Conservation (phyloP, 2,329 filamentous ascomycete species). For the Hawksworthiomyces lignivorus region DNA sequence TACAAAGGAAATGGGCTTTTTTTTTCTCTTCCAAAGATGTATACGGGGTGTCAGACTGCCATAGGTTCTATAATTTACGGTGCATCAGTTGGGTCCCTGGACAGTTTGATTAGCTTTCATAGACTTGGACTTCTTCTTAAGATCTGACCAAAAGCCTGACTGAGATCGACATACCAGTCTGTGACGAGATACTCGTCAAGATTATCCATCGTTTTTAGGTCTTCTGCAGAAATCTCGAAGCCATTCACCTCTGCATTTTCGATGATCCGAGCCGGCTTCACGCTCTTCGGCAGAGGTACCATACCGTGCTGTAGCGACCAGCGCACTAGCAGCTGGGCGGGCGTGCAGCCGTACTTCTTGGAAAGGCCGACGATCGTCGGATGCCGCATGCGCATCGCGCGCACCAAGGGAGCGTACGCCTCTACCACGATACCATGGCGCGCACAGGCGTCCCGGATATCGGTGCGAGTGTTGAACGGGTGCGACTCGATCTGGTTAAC, state of each 20-base stretch:
- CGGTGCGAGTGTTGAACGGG: slow-evolving; percentile 67
- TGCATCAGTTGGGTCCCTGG: no score
- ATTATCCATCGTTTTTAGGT: slow-evolving; percentile 54
- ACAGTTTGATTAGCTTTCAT: no score
- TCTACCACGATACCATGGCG: slow-evolving; percentile 62
- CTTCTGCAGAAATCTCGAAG: slow-evolving; percentile 54
- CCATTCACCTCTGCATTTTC: slow-evolving; percentile 56
- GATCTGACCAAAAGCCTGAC: no score
- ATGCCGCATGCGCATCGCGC: slow-evolving; percentile 63
- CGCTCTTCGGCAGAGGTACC: slow-evolving; percentile 67
- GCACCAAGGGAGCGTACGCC: slow-evolving; percentile 71
- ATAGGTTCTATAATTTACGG: no score
- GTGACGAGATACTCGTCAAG: slow-evolving; percentile 69
- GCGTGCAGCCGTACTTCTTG: slow-evolving; percentile 60
- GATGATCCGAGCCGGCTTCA: slow-evolving; percentile 51
- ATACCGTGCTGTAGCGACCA: slow-evolving; percentile 73
- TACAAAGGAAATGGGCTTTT: no score
- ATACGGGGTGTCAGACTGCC: no score
- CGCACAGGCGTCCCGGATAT: slow-evolving; percentile 59
- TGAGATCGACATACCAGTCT: no score
- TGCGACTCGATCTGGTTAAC: slow-evolving; percentile 80
- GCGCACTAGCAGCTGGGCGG: slow-evolving; percentile 66
- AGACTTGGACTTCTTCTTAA: no score
- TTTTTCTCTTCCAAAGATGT: no score
- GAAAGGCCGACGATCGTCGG: slow-evolving; percentile 54